These are phyloP conservation scores for Groenewaldozyma auringiensis DNA, from an alignment of 1,139 yeast species.

Conservation along the genomic window DNA sequence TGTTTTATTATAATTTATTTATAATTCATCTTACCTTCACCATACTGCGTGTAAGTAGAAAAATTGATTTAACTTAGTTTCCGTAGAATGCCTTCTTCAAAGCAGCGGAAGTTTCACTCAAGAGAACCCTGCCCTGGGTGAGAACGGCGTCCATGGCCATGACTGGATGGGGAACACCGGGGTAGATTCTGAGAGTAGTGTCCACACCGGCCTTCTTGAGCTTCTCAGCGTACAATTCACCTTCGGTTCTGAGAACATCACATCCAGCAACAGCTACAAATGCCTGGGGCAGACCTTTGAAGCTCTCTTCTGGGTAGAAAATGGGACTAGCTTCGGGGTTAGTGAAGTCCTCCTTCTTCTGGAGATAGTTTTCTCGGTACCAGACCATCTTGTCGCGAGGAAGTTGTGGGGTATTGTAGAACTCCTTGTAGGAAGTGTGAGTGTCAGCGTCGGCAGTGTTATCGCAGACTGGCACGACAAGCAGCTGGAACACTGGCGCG, in stretches of 20 bases:
- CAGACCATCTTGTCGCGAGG: conserved; percentile 46
- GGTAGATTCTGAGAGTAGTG: conserved; percentile 33
- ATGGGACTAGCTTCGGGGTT: conserved; percentile 43
- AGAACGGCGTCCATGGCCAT: conserved; percentile 43
- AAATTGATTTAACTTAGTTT: background rate
- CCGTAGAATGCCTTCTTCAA: conserved; percentile 16
- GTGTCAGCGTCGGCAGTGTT: conserved; percentile 39
- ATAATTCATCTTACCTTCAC: too few relatives aligned
- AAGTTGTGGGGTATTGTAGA: conserved; percentile 39
- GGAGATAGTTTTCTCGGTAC: conserved; percentile 41
- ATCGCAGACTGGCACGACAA: conserved; percentile 45
- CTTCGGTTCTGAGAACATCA: conserved; percentile 42
- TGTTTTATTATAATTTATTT: too few relatives aligned
- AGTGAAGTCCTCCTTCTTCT: conserved; percentile 31
- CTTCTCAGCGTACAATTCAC: conserved; percentile 38
- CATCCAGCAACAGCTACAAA: conserved; percentile 40
- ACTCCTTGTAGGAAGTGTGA: conserved; percentile 37
- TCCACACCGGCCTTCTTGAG: conserved; percentile 36
- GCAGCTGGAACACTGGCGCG: conserved; percentile 36
- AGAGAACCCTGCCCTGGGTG: conserved; percentile 36
- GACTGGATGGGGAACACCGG: conserved; percentile 43
- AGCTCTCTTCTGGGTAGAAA: conserved; percentile 37
- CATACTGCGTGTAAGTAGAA: too few relatives aligned
- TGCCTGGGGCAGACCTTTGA: conserved; percentile 38
- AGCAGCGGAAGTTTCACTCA: conserved; percentile 27